A percentile compares a stretch with the other conserved stretches of the same genome.
Evolutionary conservation across 208 protist species (phyloP).

Genomic region (Angomonas desouzai): DNA sequence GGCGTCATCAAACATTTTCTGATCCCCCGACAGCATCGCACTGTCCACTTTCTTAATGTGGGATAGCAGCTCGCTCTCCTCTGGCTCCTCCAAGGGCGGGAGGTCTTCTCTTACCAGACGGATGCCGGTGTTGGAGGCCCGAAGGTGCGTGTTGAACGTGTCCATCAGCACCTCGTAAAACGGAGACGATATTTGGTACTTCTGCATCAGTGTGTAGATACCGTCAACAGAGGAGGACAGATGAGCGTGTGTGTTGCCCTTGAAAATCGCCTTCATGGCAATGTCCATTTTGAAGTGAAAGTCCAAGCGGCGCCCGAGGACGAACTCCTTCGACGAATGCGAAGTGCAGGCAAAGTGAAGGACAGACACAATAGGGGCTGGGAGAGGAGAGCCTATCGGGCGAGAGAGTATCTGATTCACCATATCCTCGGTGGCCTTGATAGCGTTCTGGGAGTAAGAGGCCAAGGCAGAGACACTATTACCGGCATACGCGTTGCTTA

Average conservation of each 20-base stretch:
- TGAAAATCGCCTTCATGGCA: constrained; percentile 54
- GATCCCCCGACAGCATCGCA: constrained; percentile 64
- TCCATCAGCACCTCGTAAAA: constrained; percentile 89
- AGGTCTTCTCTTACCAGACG: constrained; percentile 63
- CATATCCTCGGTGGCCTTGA: constrained; percentile 32
- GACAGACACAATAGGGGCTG: constrained; percentile 33
- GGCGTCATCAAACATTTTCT: constrained; percentile 51
- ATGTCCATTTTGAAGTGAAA: constrained; percentile 73
- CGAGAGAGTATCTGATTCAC: constrained; percentile 19
- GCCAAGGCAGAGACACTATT: constrained; percentile 45
- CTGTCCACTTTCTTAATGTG: constrained; percentile 56
- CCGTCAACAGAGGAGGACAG: constrained; percentile 52
- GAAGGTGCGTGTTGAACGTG: constrained; percentile 68
- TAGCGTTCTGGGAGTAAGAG: constrained; percentile 72
- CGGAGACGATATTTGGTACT: constrained; percentile 25
- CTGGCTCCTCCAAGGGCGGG: constrained; percentile 41
- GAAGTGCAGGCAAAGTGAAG: constrained; percentile 58
- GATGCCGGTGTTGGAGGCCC: constrained; percentile 57
- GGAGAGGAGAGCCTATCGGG: constrained; percentile 40
- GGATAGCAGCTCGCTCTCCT: constrained; percentile 31
- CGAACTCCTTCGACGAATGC: constrained; percentile 69
- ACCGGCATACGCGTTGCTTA: constrained; percentile 73
- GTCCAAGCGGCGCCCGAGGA: constrained; percentile 66
- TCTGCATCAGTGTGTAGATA: constrained; percentile 49
- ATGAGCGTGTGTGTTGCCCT: constrained; percentile 17